Evolutionary conservation across 305 asterid genomes (phyloP).

Genomic region (Fraxinus platypoda): DNA sequence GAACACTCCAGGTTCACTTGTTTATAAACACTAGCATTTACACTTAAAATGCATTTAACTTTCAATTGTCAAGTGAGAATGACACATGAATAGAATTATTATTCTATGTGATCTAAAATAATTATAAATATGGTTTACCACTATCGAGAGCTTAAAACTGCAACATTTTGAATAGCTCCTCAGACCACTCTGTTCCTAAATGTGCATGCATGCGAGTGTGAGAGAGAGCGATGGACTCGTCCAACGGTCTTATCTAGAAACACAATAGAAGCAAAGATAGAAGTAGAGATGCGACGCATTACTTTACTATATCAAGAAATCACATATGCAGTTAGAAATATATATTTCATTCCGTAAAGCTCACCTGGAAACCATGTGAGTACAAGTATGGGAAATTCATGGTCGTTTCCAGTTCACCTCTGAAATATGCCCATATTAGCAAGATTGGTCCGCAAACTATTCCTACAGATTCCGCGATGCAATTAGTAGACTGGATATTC

Average conservation of each 20-base stretch:
- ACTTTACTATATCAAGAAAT: background rate
- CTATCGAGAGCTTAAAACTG: background rate
- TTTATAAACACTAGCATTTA: background rate
- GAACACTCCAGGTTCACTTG: background rate
- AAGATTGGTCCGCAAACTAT: conserved; percentile 25
- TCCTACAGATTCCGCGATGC: conserved; percentile 11
- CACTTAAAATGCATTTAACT: background rate
- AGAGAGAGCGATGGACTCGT: background rate
- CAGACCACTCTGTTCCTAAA: background rate
- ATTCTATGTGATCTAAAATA: background rate
- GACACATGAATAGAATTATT: background rate
- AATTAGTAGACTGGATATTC: background rate
- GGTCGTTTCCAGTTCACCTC: conserved; percentile 21
- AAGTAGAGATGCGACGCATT: background rate
- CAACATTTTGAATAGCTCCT: background rate
- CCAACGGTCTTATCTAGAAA: background rate
- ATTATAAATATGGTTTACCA: background rate
- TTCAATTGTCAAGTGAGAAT: background rate
- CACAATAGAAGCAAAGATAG: background rate
- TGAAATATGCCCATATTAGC: conserved; percentile 22
- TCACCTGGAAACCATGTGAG: conserved; percentile 27
- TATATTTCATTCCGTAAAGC: background rate
- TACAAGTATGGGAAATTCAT: conserved; percentile 14
- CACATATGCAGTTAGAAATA: background rate
- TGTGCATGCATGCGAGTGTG: background rate